Base-by-base conservation (phyloP, 2,329 filamentous ascomycete genomes). In the Macrophomina phaseolina region DNA sequence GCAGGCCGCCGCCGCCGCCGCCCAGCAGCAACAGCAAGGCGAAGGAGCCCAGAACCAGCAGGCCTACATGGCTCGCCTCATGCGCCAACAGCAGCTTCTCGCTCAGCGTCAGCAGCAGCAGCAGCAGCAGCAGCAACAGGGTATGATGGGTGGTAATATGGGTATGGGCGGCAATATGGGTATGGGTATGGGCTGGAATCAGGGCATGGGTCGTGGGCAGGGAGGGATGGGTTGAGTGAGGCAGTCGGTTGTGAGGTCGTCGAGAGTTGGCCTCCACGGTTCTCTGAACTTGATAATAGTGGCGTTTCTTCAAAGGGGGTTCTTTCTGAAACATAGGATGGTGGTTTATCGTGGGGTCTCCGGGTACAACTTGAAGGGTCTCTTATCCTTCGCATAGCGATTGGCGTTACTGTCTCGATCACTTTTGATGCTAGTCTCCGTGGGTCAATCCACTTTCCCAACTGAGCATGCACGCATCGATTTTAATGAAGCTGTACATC, bases 31-130 rank as follows among this genome's bases (percentile, higher is more conserved):
- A 23, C 36, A 38, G 36, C 36, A 38, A 12, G 36, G 36, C 36
- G 36, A 12, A 2, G 36, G 36, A 7, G 36, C 42, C 16, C 42
- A 49, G 46, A 46, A 61, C 12, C 58, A 67, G 58, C 53, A 65
- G 48, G 42, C 60, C 7, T 60, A 66, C 45, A 62, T 58, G 63
- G 66, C 69, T 14, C 73, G 72, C 23, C 68, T 71, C 58, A 60
- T 75, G 34, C 68, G 69, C 42, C 70, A 70, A 45, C 71, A 73
- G 62, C 64, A 36, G 66, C 69, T 48, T 60, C 70, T 48, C 68
- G 56, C 65, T 8, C 65, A 67, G 32, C 61, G 62, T 46, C 71
- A 73, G 34, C 67, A 72, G 48, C 71, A 71, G 68, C 68, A 70
- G 12, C 63, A 66, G 42, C 71, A 71, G 65, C 55, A 52, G 66